phyloP scores from a whole-genome alignment of 2,329 filamentous ascomycete species.

The Knufia petricola region DNA sequence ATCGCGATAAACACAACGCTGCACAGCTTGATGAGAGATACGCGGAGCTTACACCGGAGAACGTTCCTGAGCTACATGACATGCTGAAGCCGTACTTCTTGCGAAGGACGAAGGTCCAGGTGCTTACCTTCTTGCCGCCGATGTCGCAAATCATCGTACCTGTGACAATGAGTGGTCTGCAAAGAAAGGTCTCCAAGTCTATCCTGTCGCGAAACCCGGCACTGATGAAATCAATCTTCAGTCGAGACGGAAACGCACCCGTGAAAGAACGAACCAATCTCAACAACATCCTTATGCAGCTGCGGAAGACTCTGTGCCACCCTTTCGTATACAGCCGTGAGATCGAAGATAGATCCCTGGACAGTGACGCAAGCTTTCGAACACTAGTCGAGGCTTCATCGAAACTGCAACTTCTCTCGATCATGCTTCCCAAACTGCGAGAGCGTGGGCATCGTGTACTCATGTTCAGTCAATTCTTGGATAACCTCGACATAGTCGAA shows the following conservation, averaged over 20 bases:
- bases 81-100: conserved; percentile 66
- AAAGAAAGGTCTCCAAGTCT: conserved; percentile 88
- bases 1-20: conserved; percentile 57
- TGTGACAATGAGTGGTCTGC: conserved; percentile 86
- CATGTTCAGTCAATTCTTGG: conserved; percentile 91
- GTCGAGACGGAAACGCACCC: conserved; percentile 46
- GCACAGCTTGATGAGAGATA: conserved; percentile 66
- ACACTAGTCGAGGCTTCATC: conserved; percentile 86
- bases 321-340: conserved; percentile 87
- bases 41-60: conserved; percentile 68
- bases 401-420: conserved; percentile 73
- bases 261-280: conserved; percentile 70
- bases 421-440: conserved; percentile 78
- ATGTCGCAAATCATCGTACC: conserved; percentile 94
- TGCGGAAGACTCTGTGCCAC: conserved; percentile 89
- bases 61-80: conserved; percentile 68
- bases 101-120: conserved; percentile 77
- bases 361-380: conserved; percentile 53
- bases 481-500: conserved; percentile 78
- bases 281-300: conserved; percentile 91
- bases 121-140: conserved; percentile 81
- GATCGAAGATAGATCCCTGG: conserved; percentile 71
- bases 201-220: conserved; percentile 86
- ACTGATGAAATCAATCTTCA: conserved; percentile 76
- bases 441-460: conserved; percentile 81